A percentile compares a stretch with the other conserved stretches of the same genome.
These are phyloP conservation scores for Cercospora brassicicola DNA, from an alignment of 2,329 filamentous ascomycete genomes.

Conservation along the genomic window DNA sequence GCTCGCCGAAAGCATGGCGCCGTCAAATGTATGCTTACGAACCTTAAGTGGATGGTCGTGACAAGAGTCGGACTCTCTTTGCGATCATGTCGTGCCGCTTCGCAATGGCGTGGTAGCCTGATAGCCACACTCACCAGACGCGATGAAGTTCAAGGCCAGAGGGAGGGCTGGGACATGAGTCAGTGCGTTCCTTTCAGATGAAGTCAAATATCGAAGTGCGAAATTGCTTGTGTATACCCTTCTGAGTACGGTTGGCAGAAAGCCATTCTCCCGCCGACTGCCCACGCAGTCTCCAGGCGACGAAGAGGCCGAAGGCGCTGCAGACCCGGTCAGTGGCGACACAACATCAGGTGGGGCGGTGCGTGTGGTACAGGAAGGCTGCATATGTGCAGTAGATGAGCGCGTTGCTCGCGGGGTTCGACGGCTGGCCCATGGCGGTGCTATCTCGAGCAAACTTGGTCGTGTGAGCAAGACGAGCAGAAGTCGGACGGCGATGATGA, in stretches of 20 bases:
- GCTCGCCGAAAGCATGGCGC: slow-evolving; percentile 15
- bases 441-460: background rate
- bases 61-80: background rate
- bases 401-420: slow-evolving; percentile 75
- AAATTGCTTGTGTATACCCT: slow-evolving; percentile 59
- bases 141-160: slow-evolving; percentile 84
- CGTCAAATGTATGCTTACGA: slow-evolving; percentile 28
- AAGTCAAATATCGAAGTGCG: slow-evolving; percentile 13
- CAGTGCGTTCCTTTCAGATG: slow-evolving; percentile 35
- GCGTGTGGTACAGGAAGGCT: slow-evolving; percentile 63
- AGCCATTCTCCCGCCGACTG: slow-evolving; percentile 72
- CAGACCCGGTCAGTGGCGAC: slow-evolving; percentile 38
- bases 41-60: slow-evolving; percentile 16
- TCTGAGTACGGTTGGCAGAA: slow-evolving; percentile 76
- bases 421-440: slow-evolving; percentile 68
- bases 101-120: slow-evolving; percentile 8
- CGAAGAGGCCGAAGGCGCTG: slow-evolving; percentile 63
- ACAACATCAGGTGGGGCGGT: slow-evolving; percentile 1
- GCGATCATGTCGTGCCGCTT: slow-evolving; percentile 18
- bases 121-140: slow-evolving; percentile 73
- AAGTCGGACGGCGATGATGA: background rate
- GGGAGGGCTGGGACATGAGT: slow-evolving; percentile 62
- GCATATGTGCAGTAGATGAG: slow-evolving; percentile 79
- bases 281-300: slow-evolving; percentile 58
- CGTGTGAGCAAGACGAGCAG: background rate